A percentile compares a stretch with the other conserved stretches of the same genome.
These are phyloP conservation scores for Penicillium sp. DNA, from an alignment of 2,329 filamentous ascomycete genomes.

Conservation along the genomic window DNA sequence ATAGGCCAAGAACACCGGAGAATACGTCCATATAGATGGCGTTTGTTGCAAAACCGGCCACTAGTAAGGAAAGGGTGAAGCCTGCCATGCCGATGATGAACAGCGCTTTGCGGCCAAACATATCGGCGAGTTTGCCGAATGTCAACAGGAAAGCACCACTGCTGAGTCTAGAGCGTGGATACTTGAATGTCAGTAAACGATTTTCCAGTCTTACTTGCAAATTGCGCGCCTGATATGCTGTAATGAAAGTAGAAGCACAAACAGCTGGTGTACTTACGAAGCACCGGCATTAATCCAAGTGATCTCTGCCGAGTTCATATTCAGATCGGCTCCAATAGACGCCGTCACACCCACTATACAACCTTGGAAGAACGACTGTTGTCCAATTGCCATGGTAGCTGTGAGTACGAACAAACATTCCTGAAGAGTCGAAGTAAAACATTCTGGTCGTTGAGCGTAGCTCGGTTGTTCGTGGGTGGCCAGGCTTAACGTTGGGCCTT, in stretches of 20 bases:
- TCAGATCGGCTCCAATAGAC: constrained; percentile 53
- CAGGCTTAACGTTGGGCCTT: constrained; percentile 4
- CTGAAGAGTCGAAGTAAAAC: constrained; percentile 57
- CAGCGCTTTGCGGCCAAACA: constrained; percentile 58
- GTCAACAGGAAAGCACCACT: constrained; percentile 61
- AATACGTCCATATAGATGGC: constrained; percentile 57
- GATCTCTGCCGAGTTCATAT: constrained; percentile 60
- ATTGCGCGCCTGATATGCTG: neutral
- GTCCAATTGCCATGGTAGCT: constrained; percentile 61
- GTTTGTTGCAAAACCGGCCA: constrained; percentile 55
- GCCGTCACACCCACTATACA: constrained; percentile 57
- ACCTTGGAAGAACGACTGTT: constrained; percentile 55
- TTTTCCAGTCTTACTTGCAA: neutral
- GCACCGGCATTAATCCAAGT: constrained; percentile 63
- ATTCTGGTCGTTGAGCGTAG: constrained; percentile 12
- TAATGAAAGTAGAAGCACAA: neutral
- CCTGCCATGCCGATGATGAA: constrained; percentile 56
- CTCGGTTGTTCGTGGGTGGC: constrained; percentile 4
- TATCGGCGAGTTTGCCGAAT: constrained; percentile 60
- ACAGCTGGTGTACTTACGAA: constrained; percentile 38
- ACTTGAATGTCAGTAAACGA: constrained; percentile 5
- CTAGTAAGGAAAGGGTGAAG: constrained; percentile 53
- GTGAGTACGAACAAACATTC: constrained; percentile 61
- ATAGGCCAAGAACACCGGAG: constrained; percentile 59
- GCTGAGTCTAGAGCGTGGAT: constrained; percentile 43